These are phyloP conservation scores for Phaeosphaeria sp. DNA, from an alignment of 2,329 filamentous ascomycete species.

Conservation along the genomic window DNA sequence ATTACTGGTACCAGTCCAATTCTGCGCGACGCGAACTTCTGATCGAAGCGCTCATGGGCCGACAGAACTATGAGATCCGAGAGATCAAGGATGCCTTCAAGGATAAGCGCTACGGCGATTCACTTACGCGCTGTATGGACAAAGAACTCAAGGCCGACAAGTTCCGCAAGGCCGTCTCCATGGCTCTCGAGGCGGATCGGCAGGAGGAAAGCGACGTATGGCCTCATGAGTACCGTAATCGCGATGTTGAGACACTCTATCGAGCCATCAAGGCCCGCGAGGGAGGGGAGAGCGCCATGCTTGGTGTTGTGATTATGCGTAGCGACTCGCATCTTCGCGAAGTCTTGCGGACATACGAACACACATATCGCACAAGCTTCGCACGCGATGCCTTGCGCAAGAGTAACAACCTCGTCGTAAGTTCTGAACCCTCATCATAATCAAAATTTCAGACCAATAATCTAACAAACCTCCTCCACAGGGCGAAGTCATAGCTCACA, in stretches of 20 bases:
- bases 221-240: constrained; percentile 61
- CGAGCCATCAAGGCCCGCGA: constrained; percentile 72
- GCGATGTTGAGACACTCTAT: constrained; percentile 76
- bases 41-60: constrained; percentile 91
- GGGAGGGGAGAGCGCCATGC: constrained; percentile 87
- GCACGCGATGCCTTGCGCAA: constrained; percentile 85
- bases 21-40: constrained; percentile 84
- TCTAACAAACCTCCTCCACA: constrained; percentile 46
- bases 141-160: constrained; percentile 94
- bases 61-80: constrained; percentile 84
- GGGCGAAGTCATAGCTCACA: constrained; percentile 93
- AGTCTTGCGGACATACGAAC: constrained; percentile 78
- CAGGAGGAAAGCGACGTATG: constrained; percentile 78
- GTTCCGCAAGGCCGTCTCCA: constrained; percentile 85
- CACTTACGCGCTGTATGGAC: constrained; percentile 83
- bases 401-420: constrained; percentile 89
- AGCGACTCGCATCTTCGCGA: constrained; percentile 84
- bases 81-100: constrained; percentile 87
- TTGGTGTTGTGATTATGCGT: constrained; percentile 79
- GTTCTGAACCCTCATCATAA: constrained; percentile 48
- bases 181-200: constrained; percentile 80
- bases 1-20: constrained; percentile 94
- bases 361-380: constrained; percentile 78
- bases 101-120: constrained; percentile 90
- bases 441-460: background rate